Evolutionary conservation across 352 stramenopile species (phyloP), one percentile per base, ranked within the genome.

Genomic region (Globisporangium takayamanum): DNA sequence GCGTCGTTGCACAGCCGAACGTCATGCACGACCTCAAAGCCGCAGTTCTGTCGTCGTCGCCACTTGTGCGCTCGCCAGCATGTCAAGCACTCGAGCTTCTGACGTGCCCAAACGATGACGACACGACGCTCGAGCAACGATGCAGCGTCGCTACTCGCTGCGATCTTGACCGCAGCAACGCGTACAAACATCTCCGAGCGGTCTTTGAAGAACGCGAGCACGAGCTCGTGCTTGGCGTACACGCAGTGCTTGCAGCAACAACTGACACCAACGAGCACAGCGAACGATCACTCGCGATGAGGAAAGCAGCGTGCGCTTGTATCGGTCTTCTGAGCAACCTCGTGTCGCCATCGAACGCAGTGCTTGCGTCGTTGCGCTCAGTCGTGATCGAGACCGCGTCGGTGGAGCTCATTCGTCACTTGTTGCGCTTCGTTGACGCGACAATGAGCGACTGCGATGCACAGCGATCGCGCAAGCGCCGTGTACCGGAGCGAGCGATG

Each of bases 31-130:
- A 46, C 16, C 50, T 55, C 15, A 26, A 44, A 55, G 50, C 18
- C 37, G 30, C 28, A 12, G 20, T 46, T 5, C 30, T 36, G 30
- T 36, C 30, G 30, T 8, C 30, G 30, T 36, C 30, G 5, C n/a
- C 50, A 7, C 18, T 22, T 7, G 50, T 45, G 33, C 22, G 33
- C 22, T n/a, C 50, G 8, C 18, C 50, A n/a, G 50, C 50, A 2
- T 55, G 50, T n/a, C 28, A 55, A 55, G 50, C 30, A 26, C n/a
- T 55, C 1, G 50, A 55, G n/a, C 16, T 55, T 5, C 50, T 55
- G 18, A 46, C n/a, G 15, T 16, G 5, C 11, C 18, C 20, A 22
- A 22, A 46, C 30, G 50, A 44, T 22, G n/a, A 46, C 18, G 30
- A 33, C n/a, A 15, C 3, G 5, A 7, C 46, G n/a, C 12, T 6